Base-by-base conservation (phyloP, 495 filamentous ascomycete species). In the Sordaria brevicollis region DNA sequence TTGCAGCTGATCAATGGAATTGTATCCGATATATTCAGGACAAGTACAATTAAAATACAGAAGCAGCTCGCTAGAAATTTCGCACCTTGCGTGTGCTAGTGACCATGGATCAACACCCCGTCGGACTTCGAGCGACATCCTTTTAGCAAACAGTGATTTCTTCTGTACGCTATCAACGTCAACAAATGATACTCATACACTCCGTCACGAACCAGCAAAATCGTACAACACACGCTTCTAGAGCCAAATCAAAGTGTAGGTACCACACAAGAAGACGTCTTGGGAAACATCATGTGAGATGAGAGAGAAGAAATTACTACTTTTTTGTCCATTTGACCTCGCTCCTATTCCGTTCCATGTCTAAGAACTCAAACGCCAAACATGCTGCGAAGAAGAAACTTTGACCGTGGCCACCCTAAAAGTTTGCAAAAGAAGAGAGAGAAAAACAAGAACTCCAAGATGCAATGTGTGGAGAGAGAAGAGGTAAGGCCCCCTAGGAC, bases 281-380 rank as follows among this genome's bases (percentile, higher is more conserved):
- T 3, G n/a, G 8, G 7, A 19, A 21, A 49, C 8, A 49, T 49
- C n/a, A 21, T 49, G n/a, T 49, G 41, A 49, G 49, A 15, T 57
- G 13, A 57, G 13, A 57, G 35, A 36, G 13, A 62, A 62, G 49
- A 62, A 31, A 62, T 68, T 31, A 43, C 38, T 54, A 43, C 38
- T 19, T 43, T 35, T 69, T 62, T 36, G 69, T 66, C 33, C 36
- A 39, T 57, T 11, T 43, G 31, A 10, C 10, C 35, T 35, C 29
- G 33, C 65, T 38, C 41, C 13, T n/a, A 9, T 49, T 37, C 13
- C 37, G 29, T 68, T 66, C 37, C 62, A 35, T 35, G 38, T 39
- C 31, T 21, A 38, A 66, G 38, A 71, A 7, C 8, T 33, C 33
- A 62, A 73, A 74, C 71, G 73, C 73, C 73, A 70, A 71, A 74